Evolutionary conservation across 768 basidiomycete species (phyloP), one percentile per base, ranked within the genome.

Genomic region (Zangia roseola): DNA sequence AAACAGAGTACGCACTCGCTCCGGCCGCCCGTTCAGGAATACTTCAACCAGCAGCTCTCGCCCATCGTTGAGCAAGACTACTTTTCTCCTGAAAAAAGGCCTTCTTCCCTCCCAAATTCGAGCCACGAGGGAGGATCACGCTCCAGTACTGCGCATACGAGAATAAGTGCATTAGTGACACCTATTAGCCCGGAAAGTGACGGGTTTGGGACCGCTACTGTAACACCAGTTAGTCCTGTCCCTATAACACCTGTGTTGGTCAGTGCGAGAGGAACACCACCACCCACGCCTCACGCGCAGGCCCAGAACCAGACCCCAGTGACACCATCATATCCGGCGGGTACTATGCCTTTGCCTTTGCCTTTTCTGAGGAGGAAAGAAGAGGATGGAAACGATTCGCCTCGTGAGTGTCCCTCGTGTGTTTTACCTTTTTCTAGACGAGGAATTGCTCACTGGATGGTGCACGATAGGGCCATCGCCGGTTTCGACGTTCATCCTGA

Each of bases 31-130:
- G 45, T 62, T 19, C 63, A 60, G 26, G 69, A 58, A 43, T 57
- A 54, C 26, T 61, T 54, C 44, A 63, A 53, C 42, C 59, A 57
- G 42, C 83, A 77, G 38, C 74, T 86, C 31, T 84, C 84, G 2
- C 84, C 86, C 0, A 86, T 87, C 34, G 74, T 74, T 9, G 86
- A 86, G 65, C 78, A 78, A 54, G 81, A 84, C 45, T 84, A 84
- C 57, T 60, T 81, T 46, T 81, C 82, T 6, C 81, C 81, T 0
- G 72, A 74, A 41, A 69, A 67, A 50, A 67, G 69, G 28, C 67
- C 71, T 43, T 65, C 43, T 36, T 71, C 68, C 43, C 63, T 70
- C 35, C 65, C 52, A 13, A 64, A 52, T 44, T 67, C 53, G 5
- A 63, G 59, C 45, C 45, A 54, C 35, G 64, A 61, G 8, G 58